Base-by-base conservation (phyloP, 75 land plant species). In the Chamaecyparis obtusa region DNA sequence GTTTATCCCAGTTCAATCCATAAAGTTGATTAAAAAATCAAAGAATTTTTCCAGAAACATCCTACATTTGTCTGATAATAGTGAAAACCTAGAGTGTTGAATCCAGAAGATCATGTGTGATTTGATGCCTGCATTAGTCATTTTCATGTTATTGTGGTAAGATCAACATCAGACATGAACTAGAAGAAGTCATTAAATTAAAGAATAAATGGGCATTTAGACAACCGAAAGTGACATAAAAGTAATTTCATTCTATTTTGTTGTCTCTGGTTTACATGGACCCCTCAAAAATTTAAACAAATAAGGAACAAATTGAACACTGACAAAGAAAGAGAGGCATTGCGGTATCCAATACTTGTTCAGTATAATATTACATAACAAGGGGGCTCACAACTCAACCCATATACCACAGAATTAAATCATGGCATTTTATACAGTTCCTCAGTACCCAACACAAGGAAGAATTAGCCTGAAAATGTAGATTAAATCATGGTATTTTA, bases 361-460 rank as follows among this genome's bases (percentile, higher is more conserved):
- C 10, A 71, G 76, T 32, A 32, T 74, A 74, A 74, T 74, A 32
- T 74, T 74, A 74, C 76, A 74, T 11, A 74, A 33, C 37, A 74
- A 74, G 76, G 75, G 32, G 36, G 32, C 36, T 74, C 76, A 74
- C 36, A 32, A 74, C 13, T 74, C 33, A 74, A 74, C 35, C 75
- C 75, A 71, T 71, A 71, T 71, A 71, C 32, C 75, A 32, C n/a
- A n/a, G 3, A 71, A 71, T 71, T 71, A 32, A 33, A 74, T 74
- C 36, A 74, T 74, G 76, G 76, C 33, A 74, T 74, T 74, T 74
- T 74, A 74, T 74, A 74, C 76, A 74, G 15, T 74, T 74, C 33
- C 76, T 74, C 76, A 74, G 36, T 74, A 32, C 37, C 76, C 76
- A 74, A 74, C 36, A 74, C 14, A 32, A 74, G 2, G 36, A 32